Conservation (phyloP, 2,329 filamentous ascomycete genomes). For the Phaeosphaeriaceae sp. region DNA sequence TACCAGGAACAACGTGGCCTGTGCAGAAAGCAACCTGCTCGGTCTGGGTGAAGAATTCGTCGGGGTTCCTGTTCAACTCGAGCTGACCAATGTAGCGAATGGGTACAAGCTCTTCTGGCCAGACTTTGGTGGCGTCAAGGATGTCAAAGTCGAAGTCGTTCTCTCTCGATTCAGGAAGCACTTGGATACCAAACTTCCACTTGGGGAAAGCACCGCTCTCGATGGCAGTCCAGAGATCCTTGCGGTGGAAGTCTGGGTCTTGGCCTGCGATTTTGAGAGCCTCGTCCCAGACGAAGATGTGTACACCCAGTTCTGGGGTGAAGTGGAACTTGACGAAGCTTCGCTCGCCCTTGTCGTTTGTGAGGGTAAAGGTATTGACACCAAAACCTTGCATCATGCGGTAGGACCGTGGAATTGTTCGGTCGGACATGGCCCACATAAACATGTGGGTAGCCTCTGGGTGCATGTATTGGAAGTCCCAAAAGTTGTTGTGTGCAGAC, state of each 20-base stretch:
- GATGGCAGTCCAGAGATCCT: conserved; percentile 78
- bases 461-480: conserved; percentile 74
- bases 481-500: conserved; percentile 75
- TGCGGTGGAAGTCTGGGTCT: conserved; percentile 83
- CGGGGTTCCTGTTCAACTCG: conserved; percentile 79
- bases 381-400: conserved; percentile 90
- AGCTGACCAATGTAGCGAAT: conserved; percentile 81
- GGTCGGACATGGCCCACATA: conserved; percentile 80
- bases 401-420: conserved; percentile 75
- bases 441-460: conserved; percentile 80
- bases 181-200: conserved; percentile 86
- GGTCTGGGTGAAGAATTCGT: conserved; percentile 83
- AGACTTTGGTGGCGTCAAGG: conserved; percentile 84
- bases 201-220: conserved; percentile 74
- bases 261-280: conserved; percentile 70
- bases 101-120: conserved; percentile 80
- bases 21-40: conserved; percentile 88
- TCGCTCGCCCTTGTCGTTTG: conserved; percentile 72
- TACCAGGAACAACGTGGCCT: conserved; percentile 78
- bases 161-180: conserved; percentile 73
- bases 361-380: conserved; percentile 78
- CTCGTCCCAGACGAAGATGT: conserved; percentile 82
- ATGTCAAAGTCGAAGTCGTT: conserved; percentile 87
- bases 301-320: conserved; percentile 76
- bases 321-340: conserved; percentile 82